Conservation (phyloP, 768 basidiomycete genomes). For the Suillus clintonianus region DNA sequence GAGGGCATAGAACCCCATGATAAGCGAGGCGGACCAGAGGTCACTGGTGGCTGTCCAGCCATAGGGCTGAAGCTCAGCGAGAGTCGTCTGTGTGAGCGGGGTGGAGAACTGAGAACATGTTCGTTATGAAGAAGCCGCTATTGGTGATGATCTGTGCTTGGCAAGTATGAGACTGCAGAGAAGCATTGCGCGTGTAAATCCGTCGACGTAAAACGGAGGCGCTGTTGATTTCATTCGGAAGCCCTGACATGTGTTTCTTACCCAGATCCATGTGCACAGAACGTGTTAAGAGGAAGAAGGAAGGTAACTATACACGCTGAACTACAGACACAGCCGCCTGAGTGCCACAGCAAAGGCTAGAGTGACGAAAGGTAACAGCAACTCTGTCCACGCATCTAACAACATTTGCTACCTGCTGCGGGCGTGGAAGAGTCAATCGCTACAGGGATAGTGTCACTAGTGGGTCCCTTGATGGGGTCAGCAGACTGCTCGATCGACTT, state of each 20-base stretch:
- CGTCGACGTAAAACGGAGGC: no score
- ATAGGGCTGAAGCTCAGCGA: conserved; percentile 74
- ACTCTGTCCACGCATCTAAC: conserved; percentile 37
- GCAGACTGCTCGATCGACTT: conserved; percentile 88
- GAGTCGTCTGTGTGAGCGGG: conserved; percentile 67
- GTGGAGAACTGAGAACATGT: conserved; percentile 77
- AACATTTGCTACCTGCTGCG: conserved; percentile 63
- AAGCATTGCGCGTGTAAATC: conserved; percentile 75
- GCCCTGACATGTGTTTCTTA: no score
- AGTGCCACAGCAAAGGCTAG: conserved; percentile 11
- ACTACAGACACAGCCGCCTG: conserved; percentile 14
- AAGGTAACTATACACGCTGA: conserved; percentile 27
- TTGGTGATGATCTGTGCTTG: conserved; percentile 63
- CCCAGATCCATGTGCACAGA: no score
- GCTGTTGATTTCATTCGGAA: no score
- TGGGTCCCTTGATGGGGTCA: conserved; percentile 75
- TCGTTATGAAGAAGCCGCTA: conserved; percentile 78
- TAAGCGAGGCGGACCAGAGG: conserved; percentile 80
- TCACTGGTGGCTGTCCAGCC: conserved; percentile 90
- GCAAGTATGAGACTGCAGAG: conserved; percentile 68
- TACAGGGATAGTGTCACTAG: conserved; percentile 84
- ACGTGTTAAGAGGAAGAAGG: conserved; percentile 26
- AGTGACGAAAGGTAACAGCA: conserved; percentile 8
- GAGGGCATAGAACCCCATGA: conserved; percentile 77
- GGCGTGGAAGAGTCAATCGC: conserved; percentile 59